A percentile compares a stretch with the other conserved stretches of the same genome.
Conservation (phyloP, 257 asterid species). For the Solanum megistacrolobum region DNA sequence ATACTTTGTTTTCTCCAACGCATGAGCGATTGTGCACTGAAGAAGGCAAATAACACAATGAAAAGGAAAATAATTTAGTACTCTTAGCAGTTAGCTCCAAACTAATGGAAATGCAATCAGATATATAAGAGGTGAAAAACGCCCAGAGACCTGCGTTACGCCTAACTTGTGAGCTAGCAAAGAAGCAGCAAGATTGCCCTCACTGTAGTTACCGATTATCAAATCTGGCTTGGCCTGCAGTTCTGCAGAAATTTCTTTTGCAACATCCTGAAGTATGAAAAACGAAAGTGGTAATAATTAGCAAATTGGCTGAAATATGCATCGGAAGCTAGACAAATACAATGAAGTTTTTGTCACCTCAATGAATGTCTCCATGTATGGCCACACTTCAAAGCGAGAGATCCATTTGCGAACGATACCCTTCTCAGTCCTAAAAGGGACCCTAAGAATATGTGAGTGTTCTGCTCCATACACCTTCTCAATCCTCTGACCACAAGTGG, state of each 20-base stretch:
- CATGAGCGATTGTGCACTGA: slow-evolving; percentile 13
- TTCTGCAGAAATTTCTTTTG: slow-evolving; percentile 71
- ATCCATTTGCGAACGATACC: slow-evolving; percentile 16
- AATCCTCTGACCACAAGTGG: slow-evolving; percentile 85
- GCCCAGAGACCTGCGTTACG: slow-evolving; percentile 56
- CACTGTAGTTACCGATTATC: slow-evolving; percentile 90
- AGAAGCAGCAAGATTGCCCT: slow-evolving; percentile 95
- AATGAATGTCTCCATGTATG: slow-evolving; percentile 20
- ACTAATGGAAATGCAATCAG: not conserved
- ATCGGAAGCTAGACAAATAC: not conserved
- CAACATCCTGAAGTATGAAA: slow-evolving; percentile 49
- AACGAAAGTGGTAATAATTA: not conserved
- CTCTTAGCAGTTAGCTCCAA: not conserved
- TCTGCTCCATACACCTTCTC: slow-evolving; percentile 88
- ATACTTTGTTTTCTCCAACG: slow-evolving; percentile 14
- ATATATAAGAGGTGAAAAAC: not conserved
- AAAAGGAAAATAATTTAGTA: not conserved
- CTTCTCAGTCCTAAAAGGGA: slow-evolving; percentile 16
- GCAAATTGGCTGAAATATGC: not conserved
- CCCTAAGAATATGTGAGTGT: slow-evolving; percentile 30
- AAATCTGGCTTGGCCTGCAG: slow-evolving; percentile 83
- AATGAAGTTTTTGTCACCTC: slow-evolving; percentile 11
- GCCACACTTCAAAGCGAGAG: slow-evolving; percentile 20
- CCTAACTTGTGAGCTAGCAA: slow-evolving; percentile 87
- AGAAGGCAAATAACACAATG: not conserved